Evolutionary conservation across 805 yeast genomes (phyloP), one percentile per base, ranked within the genome.

Genomic region (Saccharomycodes ludwigii): DNA sequence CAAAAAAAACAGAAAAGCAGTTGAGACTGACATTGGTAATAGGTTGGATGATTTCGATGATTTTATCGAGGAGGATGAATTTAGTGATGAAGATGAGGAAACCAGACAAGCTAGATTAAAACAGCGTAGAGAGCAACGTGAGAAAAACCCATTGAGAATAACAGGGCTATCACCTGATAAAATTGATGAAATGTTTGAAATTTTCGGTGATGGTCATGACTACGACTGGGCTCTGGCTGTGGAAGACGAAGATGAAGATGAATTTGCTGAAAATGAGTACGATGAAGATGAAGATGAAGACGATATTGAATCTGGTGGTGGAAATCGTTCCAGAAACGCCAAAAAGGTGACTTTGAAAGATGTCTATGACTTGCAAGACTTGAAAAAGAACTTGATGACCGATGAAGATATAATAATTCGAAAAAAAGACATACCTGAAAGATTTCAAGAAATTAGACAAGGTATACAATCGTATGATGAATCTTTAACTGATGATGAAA

Each of bases 151-250:
- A 9, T 62, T 73, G 4, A 72, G 71, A 42, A 60, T 73, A 24
- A 65, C 77, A 1, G 71, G 67, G 26, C 59, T 80, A 26, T 95
- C 91, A 45, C 77, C 91, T 34, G 97, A 91, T 46, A 82, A 83
- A 52, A 71, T 88, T 41, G 91, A 84, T 48, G 96, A 88, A 55
- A 71, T 91, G 50, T 85, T 76, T 48, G 98, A 91, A 52, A 83
- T 91, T 10, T 91, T 91, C 52, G 98, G 98, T 42, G 93, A 85
- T 54, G 98, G 98, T 31, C 85, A 76, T 41, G 96, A 88, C 49
- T 91, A 91, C 56, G 95, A 83, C 35, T 91, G 98, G 97, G 98
- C 98, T 9, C 63, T 91, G 34, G 95, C 84, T 48, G 91, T 83
- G 18, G 95, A 86, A 58, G 74, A 71, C 39, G 77, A 70, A 42